These are phyloP conservation scores for Ensete ventricosum DNA, from an alignment of 176 grass and related monocot species.

Conservation along the genomic window DNA sequence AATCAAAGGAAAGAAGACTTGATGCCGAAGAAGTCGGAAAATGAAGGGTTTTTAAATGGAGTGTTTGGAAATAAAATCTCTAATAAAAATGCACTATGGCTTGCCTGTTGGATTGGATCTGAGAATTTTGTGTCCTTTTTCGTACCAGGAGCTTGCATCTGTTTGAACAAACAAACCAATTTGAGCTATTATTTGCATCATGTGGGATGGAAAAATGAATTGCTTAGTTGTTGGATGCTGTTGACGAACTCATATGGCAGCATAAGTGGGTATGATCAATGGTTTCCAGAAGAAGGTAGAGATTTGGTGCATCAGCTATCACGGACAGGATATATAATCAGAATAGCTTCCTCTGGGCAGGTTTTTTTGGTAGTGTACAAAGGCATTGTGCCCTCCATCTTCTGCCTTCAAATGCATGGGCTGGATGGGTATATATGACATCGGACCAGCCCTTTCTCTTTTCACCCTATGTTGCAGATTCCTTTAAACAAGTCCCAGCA, in stretches of 20 bases:
- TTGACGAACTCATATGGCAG: neutral
- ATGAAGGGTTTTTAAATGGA: no score
- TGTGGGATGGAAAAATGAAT: neutral
- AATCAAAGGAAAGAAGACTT: no score
- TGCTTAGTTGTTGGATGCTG: neutral
- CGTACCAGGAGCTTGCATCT: neutral
- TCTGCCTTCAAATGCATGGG: conserved; percentile 32
- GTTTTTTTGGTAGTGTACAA: neutral
- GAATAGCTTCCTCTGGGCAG: neutral
- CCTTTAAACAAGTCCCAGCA: conserved; percentile 27
- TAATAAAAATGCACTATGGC: no score
- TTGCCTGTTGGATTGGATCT: neutral
- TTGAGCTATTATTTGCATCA: neutral
- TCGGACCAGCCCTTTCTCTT: conserved; percentile 47
- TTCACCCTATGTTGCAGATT: conserved; percentile 39
- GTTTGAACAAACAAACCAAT: neutral
- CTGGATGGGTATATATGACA: conserved; percentile 62
- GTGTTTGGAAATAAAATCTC: no score
- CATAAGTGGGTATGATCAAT: neutral
- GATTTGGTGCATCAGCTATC: conserved; percentile 1
- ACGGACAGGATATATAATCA: neutral
- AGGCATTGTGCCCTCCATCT: neutral
- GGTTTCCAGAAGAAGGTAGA: neutral
- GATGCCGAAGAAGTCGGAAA: no score
- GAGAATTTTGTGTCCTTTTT: neutral